phyloP scores from a whole-genome alignment of 495 filamentous ascomycete species.

The Filosporella fistucella region DNA sequence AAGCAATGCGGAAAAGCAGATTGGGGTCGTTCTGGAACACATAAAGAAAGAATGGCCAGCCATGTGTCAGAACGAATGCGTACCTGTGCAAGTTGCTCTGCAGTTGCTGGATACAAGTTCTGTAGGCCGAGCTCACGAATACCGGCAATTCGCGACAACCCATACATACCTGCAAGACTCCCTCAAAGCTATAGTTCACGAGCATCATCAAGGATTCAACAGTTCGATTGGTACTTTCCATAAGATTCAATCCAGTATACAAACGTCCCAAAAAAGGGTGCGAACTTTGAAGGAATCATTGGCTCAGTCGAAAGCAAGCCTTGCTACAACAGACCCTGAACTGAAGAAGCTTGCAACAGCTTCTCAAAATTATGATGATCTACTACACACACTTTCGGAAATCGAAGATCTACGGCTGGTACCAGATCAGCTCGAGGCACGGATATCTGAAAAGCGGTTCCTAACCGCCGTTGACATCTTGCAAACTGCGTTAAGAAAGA shows the following conservation, averaged over 20 bases:
- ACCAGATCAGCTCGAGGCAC: constrained; percentile 86
- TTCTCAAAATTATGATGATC: constrained; percentile 87
- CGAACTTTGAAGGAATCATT: constrained; percentile 78
- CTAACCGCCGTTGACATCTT: constrained; percentile 87
- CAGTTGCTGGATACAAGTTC: constrained; percentile 93
- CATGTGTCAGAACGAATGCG: constrained; percentile 80
- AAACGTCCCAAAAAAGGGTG: constrained; percentile 79
- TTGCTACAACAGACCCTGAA: constrained; percentile 86
- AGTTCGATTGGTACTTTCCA: constrained; percentile 98
- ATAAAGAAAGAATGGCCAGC: constrained; percentile 88
- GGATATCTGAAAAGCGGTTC: constrained; percentile 95
- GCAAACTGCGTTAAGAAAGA: constrained; percentile 75
- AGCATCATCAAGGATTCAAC: constrained; percentile 98
- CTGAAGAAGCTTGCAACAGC: constrained; percentile 79
- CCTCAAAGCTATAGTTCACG: constrained; percentile 92
- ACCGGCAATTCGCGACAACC: constrained; percentile 74
- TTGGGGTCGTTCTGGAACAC: constrained; percentile 22
- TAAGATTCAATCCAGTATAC: constrained; percentile 93
- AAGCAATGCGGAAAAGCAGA: constrained; percentile 23
- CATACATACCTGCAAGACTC: constrained; percentile 84
- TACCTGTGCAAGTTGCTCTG: constrained; percentile 88
- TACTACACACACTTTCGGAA: constrained; percentile 76
- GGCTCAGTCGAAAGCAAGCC: constrained; percentile 71
- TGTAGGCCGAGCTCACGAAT: constrained; percentile 82
- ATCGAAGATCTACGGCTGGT: constrained; percentile 89